phyloP scores from a whole-genome alignment of 2,329 filamentous ascomycete species.

The Neonectria punicea region DNA sequence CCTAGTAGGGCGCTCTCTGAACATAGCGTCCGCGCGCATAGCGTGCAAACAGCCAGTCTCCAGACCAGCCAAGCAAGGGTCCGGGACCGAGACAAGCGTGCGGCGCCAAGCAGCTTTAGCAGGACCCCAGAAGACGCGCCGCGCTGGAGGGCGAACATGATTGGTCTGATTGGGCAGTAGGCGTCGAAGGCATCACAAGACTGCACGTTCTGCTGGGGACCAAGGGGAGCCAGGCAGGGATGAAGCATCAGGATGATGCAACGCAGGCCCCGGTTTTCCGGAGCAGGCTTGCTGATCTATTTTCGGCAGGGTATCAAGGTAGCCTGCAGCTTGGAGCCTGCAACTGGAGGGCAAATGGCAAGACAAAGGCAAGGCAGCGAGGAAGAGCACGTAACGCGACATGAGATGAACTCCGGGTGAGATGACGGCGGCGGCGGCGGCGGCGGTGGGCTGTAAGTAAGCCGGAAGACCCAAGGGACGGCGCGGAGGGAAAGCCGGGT shows the following conservation, averaged over 20 bases:
- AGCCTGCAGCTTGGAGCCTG: constrained; percentile 5
- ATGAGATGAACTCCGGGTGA: constrained; percentile 9
- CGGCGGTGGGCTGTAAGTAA: constrained; percentile 8
- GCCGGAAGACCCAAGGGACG: constrained; percentile 24
- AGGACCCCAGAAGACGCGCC: constrained; percentile 25
- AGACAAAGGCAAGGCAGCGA: constrained; percentile 14
- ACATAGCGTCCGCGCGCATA: constrained; percentile 24
- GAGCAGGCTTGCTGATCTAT: constrained; percentile 38
- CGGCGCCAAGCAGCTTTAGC: constrained; percentile 32
- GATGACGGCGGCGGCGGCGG: neutral
- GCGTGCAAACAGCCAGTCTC: constrained; percentile 20
- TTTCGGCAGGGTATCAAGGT: constrained; percentile 28
- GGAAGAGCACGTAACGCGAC: neutral
- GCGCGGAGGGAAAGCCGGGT: constrained; percentile 15
- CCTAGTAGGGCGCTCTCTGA: constrained; percentile 15
- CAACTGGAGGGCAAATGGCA: constrained; percentile 17
- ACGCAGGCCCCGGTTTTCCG: constrained; percentile 39
- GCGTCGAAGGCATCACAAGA: constrained; percentile 40
- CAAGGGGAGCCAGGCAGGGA: constrained; percentile 31
- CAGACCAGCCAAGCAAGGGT: constrained; percentile 32
- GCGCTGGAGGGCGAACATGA: constrained; percentile 33
- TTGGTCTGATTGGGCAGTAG: constrained; percentile 37
- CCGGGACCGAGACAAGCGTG: constrained; percentile 41
- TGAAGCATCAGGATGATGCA: constrained; percentile 44
- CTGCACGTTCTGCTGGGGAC: constrained; percentile 20